phyloP scores from a whole-genome alignment of 257 asterid genomes.

The Solanum chilense region DNA sequence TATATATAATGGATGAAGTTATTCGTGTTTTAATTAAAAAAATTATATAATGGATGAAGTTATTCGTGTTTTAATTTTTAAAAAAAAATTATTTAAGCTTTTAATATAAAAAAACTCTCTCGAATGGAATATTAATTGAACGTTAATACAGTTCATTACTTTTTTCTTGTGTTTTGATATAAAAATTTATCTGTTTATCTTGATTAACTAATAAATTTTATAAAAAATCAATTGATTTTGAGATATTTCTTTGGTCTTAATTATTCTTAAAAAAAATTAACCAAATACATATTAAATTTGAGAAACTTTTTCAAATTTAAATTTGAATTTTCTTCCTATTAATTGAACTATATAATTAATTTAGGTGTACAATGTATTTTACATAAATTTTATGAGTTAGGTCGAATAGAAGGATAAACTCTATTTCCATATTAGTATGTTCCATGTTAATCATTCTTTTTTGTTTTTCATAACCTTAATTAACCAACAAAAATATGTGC shows the following conservation, averaged over 20 bases:
- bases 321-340: background rate
- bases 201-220: too few relatives aligned
- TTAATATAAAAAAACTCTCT: too few relatives aligned
- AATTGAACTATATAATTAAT: background rate
- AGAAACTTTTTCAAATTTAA: too few relatives aligned
- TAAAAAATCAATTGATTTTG: too few relatives aligned
- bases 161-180: too few relatives aligned
- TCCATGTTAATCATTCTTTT: background rate
- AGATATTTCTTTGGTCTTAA: too few relatives aligned
- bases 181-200: too few relatives aligned
- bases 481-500: background rate
- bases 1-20: too few relatives aligned
- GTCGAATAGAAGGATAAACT: background rate
- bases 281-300: background rate
- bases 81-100: rapidly evolving
- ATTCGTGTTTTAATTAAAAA: rapidly evolving
- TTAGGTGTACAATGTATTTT: background rate
- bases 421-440: background rate
- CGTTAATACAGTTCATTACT: rapidly evolving
- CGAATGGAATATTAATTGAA: too few relatives aligned
- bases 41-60: too few relatives aligned
- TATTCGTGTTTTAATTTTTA: too few relatives aligned
- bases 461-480: background rate
- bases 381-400: background rate
- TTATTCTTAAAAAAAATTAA: too few relatives aligned